phyloP scores from a whole-genome alignment of 768 basidiomycete species.

The Suillus luteus region DNA sequence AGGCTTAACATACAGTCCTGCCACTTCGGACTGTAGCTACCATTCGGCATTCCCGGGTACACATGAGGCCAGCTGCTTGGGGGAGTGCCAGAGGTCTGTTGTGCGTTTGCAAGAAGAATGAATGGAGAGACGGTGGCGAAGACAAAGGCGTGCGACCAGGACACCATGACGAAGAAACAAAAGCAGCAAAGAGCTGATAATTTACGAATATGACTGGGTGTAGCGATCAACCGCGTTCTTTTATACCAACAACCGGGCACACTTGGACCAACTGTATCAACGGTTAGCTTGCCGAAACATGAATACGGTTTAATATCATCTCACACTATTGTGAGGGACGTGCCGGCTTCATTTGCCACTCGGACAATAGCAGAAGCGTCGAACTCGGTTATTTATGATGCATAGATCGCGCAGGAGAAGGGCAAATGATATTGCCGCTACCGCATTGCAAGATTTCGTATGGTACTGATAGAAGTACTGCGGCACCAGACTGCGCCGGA shows the following conservation, averaged over 20 bases:
- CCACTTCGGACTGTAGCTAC: conserved; percentile 58
- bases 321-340: conserved; percentile 18
- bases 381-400: neutral
- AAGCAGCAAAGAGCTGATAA: conserved; percentile 13
- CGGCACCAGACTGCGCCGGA: neutral
- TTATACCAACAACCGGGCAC: conserved; percentile 1
- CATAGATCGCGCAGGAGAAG: neutral
- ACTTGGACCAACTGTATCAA: neutral
- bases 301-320: conserved; percentile 4
- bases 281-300: neutral
- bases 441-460: neutral
- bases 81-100: conserved; percentile 20
- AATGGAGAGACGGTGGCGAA: conserved; percentile 6
- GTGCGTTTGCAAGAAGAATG: conserved; percentile 23
- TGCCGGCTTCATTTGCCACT: neutral
- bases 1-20: conserved; percentile 52
- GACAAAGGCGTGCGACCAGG: conserved; percentile 18
- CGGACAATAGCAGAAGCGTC: neutral
- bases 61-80: conserved; percentile 41
- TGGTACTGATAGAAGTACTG: neutral
- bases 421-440: neutral
- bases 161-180: conserved; percentile 22
- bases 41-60: conserved; percentile 45
- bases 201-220: conserved; percentile 10
- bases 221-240: neutral